Evolutionary conservation across 768 basidiomycete genomes (phyloP), one percentile per base, ranked within the genome.

Genomic region (Suillus spraguei): DNA sequence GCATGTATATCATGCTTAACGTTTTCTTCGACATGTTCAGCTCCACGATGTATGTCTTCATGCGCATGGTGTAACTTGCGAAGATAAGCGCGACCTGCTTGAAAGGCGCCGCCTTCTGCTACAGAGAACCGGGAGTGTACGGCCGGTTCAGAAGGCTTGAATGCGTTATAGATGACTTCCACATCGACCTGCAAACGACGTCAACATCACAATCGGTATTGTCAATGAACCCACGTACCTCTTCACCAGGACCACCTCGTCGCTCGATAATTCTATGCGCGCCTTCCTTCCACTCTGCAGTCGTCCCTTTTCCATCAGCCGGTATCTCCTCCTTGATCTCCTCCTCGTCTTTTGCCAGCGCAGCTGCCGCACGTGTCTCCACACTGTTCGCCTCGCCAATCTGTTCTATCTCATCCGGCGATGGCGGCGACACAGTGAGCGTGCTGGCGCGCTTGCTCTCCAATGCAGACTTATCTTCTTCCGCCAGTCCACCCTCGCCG

Each of bases 281-380:
- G 3, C 91, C 91, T 70, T 95, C 91, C 70, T 81, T 80, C 87
- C 90, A 94, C 69, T 91, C 88, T 32, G 79, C 65, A 20, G 46
- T 46, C 5, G 41, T 63, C 53, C 76, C 81, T 2, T 66, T 72
- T 20, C 84, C 83, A 64, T 87, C 83, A 2, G 84, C 82, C 11
- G 77, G 77, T 8, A 70, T 72, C 52, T 84, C 80, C 14, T 75
- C 76, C 59, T 75, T 75, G 14, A 50, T 62, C 2, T 38, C 60
- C 16, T 74, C 68, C 28, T 70, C 71, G 8, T 42, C 63, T 35
- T 68, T 62, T n/a, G 36, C 65, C 5, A 59, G 36, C 14, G 50
- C 59, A 7, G 64, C 62, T 24, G 69, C 68, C 1, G 49, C 64
- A 24, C 64, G 68, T 22, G 64, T 32, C 20, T 58, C 41, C n/a